Evolutionary conservation across 2,329 filamentous ascomycete genomes (phyloP).

Genomic region (Tricladium varicosporioides): DNA sequence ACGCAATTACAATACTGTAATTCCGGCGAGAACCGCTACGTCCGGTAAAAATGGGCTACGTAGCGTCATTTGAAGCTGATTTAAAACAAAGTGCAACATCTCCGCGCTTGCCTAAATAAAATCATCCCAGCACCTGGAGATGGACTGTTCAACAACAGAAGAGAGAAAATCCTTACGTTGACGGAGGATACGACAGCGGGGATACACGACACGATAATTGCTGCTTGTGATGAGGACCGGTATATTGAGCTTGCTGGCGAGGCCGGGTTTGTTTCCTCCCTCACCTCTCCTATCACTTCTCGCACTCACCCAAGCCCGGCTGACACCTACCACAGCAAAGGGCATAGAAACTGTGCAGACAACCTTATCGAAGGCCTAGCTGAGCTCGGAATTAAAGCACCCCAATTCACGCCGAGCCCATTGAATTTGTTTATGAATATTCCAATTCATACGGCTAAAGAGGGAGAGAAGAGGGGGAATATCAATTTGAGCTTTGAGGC

Average conservation of each 20-base stretch:
- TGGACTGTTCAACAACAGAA: conserved; percentile 21
- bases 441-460: conserved; percentile 1
- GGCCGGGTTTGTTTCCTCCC: not conserved
- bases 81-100: conserved; percentile 18
- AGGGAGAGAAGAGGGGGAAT: not conserved
- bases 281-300: no score
- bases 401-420: conserved; percentile 7
- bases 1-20: no score
- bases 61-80: no score
- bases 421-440: conserved; percentile 17
- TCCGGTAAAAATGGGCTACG: no score
- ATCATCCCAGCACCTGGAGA: conserved; percentile 23
- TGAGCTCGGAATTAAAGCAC: conserved; percentile 5
- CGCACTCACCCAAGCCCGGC: no score
- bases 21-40: no score
- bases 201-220: conserved; percentile 25
- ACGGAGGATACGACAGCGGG: conserved; percentile 23
- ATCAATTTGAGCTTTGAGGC: conserved; percentile 2
- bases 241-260: conserved; percentile 22
- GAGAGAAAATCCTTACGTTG: conserved; percentile 20
- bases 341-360: conserved; percentile 8
- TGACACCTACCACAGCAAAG: not conserved
- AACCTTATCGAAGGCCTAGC: conserved; percentile 6
- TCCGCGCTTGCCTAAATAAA: conserved; percentile 19
- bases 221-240: conserved; percentile 23